Percentiles rank a stretch among this genome's conserved stretches.
Conservation (phyloP, 495 filamentous ascomycete genomes). For the Penicillium atrosanguineum region DNA sequence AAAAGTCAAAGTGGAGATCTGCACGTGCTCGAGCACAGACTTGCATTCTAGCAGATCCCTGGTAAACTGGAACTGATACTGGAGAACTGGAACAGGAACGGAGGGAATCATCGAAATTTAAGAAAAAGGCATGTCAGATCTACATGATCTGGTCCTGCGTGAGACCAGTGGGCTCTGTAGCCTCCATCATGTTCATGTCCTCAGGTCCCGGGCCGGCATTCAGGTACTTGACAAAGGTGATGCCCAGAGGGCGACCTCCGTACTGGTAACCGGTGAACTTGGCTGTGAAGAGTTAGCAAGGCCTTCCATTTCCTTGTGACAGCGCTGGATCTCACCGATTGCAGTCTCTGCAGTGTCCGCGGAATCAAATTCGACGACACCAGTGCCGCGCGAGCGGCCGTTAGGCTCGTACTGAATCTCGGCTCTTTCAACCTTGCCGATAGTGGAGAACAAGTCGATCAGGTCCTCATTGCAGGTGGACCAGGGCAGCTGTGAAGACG, state of each 20-base stretch:
- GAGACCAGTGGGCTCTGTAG: conserved; percentile 65
- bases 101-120: conserved; percentile 26
- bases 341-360: conserved; percentile 84
- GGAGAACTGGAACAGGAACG: conserved; percentile 3
- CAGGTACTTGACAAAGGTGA: conserved; percentile 89
- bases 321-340: conserved; percentile 57
- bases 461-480: conserved; percentile 98
- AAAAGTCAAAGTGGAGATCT: not conserved
- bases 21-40: conserved; percentile 8
- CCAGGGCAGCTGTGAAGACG: conserved; percentile 75
- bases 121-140: not conserved
- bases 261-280: conserved; percentile 99
- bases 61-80: not conserved
- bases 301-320: not conserved
- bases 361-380: conserved; percentile 89
- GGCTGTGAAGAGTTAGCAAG: conserved; percentile 43
- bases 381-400: conserved; percentile 90
- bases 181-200: conserved; percentile 79
- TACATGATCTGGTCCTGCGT: conserved; percentile 99
- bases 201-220: conserved; percentile 56
- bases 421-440: conserved; percentile 94
- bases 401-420: conserved; percentile 99
- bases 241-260: conserved; percentile 87
- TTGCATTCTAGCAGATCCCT: conserved; percentile 6
- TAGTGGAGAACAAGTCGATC: conserved; percentile 93